Evolutionary conservation across 768 basidiomycete species (phyloP).

Genomic region (Clitopilus passeckerianus): DNA sequence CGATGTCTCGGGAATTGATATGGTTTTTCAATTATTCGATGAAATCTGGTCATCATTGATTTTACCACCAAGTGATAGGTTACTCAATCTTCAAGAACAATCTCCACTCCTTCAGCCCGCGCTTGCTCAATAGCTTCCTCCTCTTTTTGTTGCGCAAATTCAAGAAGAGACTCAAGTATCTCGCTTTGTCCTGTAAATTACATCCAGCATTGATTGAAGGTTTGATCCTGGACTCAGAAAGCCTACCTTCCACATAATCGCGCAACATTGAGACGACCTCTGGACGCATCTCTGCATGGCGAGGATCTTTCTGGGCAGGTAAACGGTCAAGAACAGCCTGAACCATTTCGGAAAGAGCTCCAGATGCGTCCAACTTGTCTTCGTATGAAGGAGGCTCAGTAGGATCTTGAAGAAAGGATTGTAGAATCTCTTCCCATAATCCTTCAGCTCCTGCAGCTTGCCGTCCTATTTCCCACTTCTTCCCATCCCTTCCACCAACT

Average conservation of each 20-base stretch:
- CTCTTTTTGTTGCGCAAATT: slow-evolving; percentile 44
- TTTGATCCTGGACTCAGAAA: neutral
- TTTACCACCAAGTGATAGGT: too few relatives aligned
- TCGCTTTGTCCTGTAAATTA: slow-evolving; percentile 46
- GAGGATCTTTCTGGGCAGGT: slow-evolving; percentile 25
- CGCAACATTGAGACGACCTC: slow-evolving; percentile 63
- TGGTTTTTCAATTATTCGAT: too few relatives aligned
- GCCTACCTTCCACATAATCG: slow-evolving; percentile 62
- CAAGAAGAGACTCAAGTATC: slow-evolving; percentile 51
- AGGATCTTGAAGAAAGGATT: slow-evolving; percentile 18
- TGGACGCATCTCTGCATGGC: slow-evolving; percentile 31
- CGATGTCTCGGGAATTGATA: too few relatives aligned
- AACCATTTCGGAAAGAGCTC: slow-evolving; percentile 64
- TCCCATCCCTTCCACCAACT: slow-evolving; percentile 50
- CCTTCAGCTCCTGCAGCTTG: slow-evolving; percentile 47
- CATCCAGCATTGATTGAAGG: neutral
- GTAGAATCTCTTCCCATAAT: slow-evolving; percentile 54
- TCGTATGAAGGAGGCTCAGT: slow-evolving; percentile 38
- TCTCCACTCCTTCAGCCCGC: slow-evolving; percentile 44
- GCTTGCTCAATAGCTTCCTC: slow-evolving; percentile 42
- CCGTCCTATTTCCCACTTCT: slow-evolving; percentile 63
- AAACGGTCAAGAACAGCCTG: slow-evolving; percentile 43
- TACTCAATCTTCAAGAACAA: slow-evolving; percentile 40
- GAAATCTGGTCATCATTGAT: too few relatives aligned
- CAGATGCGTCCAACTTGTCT: slow-evolving; percentile 65